Evolutionary conservation across 805 yeast genomes (phyloP).

Genomic region (Groenewaldozyma salmanticensis): DNA sequence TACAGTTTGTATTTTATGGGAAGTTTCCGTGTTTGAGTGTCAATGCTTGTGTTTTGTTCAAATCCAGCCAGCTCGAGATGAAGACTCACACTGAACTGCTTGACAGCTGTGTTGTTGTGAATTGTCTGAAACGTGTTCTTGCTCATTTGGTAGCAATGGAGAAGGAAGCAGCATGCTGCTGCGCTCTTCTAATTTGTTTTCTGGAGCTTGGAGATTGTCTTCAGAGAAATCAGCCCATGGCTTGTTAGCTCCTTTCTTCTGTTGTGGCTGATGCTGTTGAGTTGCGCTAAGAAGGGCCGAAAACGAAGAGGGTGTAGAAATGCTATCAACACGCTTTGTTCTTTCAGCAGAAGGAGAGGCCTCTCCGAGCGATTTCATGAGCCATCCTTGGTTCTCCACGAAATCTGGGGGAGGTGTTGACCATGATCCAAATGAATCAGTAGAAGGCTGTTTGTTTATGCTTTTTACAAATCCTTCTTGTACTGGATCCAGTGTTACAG

Average conservation of each 20-base stretch:
- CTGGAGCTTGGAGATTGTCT: no score
- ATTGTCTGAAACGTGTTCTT: not conserved
- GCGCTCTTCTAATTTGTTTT: not conserved
- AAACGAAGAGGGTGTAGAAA: no score
- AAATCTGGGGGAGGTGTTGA: constrained; percentile 17
- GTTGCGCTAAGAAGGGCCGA: no score
- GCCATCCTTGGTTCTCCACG: constrained; percentile 21
- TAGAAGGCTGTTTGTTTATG: constrained; percentile 10
- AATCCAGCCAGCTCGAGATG: no score
- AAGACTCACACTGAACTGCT: no score
- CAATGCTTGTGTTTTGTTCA: no score
- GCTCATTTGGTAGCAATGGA: not conserved
- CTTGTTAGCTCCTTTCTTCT: no score
- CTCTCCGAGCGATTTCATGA: constrained; percentile 8
- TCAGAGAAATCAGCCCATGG: no score
- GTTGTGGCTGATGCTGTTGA: no score
- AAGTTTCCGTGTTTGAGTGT: no score
- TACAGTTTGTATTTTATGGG: no score
- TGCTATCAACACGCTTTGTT: not conserved
- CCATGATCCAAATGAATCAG: constrained; percentile 19
- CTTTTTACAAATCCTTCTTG: not conserved
- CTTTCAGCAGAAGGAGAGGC: constrained; percentile 1
- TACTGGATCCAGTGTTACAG: not conserved
- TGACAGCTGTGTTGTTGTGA: no score
- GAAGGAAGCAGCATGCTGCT: not conserved